Base-by-base conservation (phyloP, 106 monocot genomes). In the Dendrobium officinale region DNA sequence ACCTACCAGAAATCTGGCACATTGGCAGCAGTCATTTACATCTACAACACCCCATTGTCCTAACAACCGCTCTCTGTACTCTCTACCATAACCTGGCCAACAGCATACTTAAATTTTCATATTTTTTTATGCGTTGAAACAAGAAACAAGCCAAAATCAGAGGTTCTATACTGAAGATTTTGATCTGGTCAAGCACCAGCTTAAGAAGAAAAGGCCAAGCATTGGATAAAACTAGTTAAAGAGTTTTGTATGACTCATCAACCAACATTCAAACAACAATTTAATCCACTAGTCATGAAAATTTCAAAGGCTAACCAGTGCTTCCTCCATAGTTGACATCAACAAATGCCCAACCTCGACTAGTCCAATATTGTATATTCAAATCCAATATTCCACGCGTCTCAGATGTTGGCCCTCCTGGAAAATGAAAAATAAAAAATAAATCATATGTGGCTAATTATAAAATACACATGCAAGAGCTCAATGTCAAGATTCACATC, bases 261-360 rank as follows among this genome's bases (percentile, higher is more conserved):
- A 37, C 13, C 5, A 64, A 26, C 70, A 70, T 33, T 61, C 4
- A 17, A 70, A 66, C 10, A 66, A 40, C 70, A 70, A 70, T 33
- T 37, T 70, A 70, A 22, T 37, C 37, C 61, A 22, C 5, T 70
- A 29, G 13, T 33, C 70, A 70, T 70, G 70, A 70, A 70, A 37
- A 27, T 5, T 70, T 70, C 64, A 40, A 15, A 33, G 37, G 42
- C 82, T 78, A 26, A 97, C 97, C 94, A 55, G 92, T 95, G 92
- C 97, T 98, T 88, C 97, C 97, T 58, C 94, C 97, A 85, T 98
- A 98, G 78, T 98, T 98, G 84, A 98, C 97, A 89, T 98, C 97
- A 2, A 89, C 87, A 88, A 94, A 92, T 66, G 92, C 97, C 94
- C 94, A 98, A 6, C 97, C 97, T 79, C 94, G 87, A 85, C 92